Base-by-base conservation (phyloP, 2,329 filamentous ascomycete genomes). In the Magnaporthales sp. region DNA sequence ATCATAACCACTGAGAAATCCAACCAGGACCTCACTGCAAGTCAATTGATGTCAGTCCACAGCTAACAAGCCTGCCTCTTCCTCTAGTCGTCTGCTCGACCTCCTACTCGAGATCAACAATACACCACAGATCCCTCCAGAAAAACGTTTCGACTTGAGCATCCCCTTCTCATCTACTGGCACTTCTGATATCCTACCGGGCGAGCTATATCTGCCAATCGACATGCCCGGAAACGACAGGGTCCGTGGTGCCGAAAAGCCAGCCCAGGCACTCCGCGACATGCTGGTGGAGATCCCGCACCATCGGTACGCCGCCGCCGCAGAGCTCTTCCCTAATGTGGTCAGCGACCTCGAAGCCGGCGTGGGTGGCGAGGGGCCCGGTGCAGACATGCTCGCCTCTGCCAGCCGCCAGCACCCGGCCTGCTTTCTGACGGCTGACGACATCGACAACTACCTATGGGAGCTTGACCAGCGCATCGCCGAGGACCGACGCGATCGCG, bases 41-140 rank as follows among this genome's bases (percentile, higher is more conserved):
- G 2, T 58, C 54, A 58, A 58, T 58, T 58, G 54, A 13, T 58
- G n/a, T 58, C 54, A 2, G 24, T 26, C n/a, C 31, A 56, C 64
- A 61, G 54, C 54, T 58, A 58, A 58, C 54, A 58, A n/a, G 24
- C 63, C 58, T 69, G 38, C 4, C 54, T 11, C 7, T 32, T 22
- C 29, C 32, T 64, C 62, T 72, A 97, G 93, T 77, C 93, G 93
- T 76, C 80, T 98, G 38, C 86, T 97, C 66, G 94, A 98, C 72
- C 80, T 97, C 11, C 86, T 98, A 38, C 84, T 96, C 69, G 93
- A 97, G 74, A 85, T 97, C 79, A 99, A 99, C 79, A 88, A 91
- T 65, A 91, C 88, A 60, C 82, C 89, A 24, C 91, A 95, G 75
- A 88, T 98, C 61, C 88, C 92, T 11, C 81, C 87, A 30, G 84